A percentile compares a stretch with the other conserved stretches of the same genome.
Conservation (phyloP, 176 grass and related monocot genomes). For the Oryza longistaminata region DNA sequence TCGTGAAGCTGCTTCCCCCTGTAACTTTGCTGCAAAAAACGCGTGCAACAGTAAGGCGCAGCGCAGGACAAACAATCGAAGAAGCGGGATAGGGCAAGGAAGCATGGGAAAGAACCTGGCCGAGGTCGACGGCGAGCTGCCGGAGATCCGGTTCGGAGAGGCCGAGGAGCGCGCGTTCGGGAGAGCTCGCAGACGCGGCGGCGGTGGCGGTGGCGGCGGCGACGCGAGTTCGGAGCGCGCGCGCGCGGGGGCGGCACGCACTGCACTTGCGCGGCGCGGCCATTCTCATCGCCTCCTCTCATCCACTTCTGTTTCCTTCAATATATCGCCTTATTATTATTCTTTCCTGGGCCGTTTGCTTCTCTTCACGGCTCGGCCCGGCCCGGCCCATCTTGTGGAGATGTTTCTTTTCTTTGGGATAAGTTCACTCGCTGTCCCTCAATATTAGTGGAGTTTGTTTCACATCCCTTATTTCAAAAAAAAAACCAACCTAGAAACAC, state of each 20-base stretch:
- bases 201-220: conserved; percentile 32
- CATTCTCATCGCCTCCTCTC: conserved; percentile 40
- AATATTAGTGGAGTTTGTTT: no score
- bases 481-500: no score
- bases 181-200: conserved; percentile 11
- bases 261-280: conserved; percentile 66
- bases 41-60: background rate
- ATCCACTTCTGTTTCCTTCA: no score
- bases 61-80: background rate
- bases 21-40: conserved; percentile 68
- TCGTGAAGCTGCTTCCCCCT: conserved; percentile 90
- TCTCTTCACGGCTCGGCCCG: no score
- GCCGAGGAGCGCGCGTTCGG: conserved; percentile 64
- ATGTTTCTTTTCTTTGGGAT: no score
- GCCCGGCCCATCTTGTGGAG: no score
- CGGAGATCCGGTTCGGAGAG: conserved; percentile 88
- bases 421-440: no score
- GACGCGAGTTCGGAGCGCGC: conserved; percentile 51
- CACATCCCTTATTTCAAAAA: no score
- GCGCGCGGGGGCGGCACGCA: conserved; percentile 65
- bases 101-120: conserved; percentile 51
- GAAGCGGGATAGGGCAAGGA: background rate
- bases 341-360: no score
- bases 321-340: no score
- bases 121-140: conserved; percentile 70